Percentiles rank a stretch among this genome's conserved stretches.
phyloP scores from a whole-genome alignment of 1,139 yeast genomes.

The Sporopachydermia cereana region DNA sequence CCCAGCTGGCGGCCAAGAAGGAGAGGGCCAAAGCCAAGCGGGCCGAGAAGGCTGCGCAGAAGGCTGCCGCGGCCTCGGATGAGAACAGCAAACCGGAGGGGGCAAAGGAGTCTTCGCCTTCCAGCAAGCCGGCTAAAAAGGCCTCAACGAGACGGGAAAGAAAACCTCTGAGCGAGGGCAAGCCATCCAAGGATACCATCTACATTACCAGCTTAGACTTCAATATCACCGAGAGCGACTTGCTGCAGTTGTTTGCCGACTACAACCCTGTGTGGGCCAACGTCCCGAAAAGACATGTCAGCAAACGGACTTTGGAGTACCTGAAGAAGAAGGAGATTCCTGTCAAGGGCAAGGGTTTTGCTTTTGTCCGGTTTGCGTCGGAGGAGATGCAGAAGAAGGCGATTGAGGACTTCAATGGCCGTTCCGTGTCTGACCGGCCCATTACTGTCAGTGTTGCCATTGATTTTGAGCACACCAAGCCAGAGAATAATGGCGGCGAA shows the following conservation, averaged over 20 bases:
- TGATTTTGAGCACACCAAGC: neutral
- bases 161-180: neutral
- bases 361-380: conserved; percentile 40
- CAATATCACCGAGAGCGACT: conserved; percentile 29
- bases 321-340: conserved; percentile 19
- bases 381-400: conserved; percentile 34
- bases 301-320: conserved; percentile 34
- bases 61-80: conserved; percentile 5
- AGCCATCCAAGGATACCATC: conserved; percentile 30
- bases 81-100: neutral
- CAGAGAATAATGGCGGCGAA: too few species aligned
- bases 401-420: conserved; percentile 18
- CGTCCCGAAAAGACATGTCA: conserved; percentile 20
- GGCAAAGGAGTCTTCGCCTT: neutral
- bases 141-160: neutral
- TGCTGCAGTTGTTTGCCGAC: conserved; percentile 33
- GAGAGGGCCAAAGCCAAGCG: conserved; percentile 9
- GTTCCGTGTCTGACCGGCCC: neutral
- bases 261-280: conserved; percentile 27
- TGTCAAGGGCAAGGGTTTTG: conserved; percentile 32
- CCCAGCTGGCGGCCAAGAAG: conserved; percentile 10
- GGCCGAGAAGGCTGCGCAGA: conserved; percentile 2
- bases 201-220: conserved; percentile 19
- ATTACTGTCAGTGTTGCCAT: neutral
- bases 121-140: neutral